Conservation (phyloP, 2,329 filamentous ascomycete species). For the Colletotrichum somersetense region DNA sequence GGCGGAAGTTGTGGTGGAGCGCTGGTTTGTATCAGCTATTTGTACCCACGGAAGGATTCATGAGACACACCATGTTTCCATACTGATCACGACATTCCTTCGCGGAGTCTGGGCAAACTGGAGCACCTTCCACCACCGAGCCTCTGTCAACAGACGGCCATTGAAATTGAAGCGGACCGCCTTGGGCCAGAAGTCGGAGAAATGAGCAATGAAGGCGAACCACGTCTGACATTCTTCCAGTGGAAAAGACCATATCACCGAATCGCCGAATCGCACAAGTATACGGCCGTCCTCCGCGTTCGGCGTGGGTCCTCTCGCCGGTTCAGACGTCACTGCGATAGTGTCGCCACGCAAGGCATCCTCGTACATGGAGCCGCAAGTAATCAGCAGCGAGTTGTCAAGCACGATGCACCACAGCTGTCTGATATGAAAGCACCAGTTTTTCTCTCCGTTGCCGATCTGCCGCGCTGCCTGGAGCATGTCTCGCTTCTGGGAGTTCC, state of each 20-base stretch:
- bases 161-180: constrained; percentile 53
- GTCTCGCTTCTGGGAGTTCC: constrained; percentile 55
- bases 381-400: constrained; percentile 57
- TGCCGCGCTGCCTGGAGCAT: constrained; percentile 62
- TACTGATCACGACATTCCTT: constrained; percentile 44
- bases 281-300: constrained; percentile 46
- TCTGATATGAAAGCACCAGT: constrained; percentile 60
- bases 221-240: constrained; percentile 57
- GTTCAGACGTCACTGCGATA: constrained; percentile 49
- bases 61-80: constrained; percentile 35
- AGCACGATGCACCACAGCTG: constrained; percentile 63
- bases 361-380: constrained; percentile 55
- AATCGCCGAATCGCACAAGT: constrained; percentile 51
- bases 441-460: constrained; percentile 50
- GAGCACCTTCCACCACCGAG: constrained; percentile 50
- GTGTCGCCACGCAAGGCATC: constrained; percentile 50
- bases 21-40: constrained; percentile 12
- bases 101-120: constrained; percentile 44
- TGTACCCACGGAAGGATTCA: no score
- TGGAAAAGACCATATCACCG: constrained; percentile 55
- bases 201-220: constrained; percentile 59
- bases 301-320: constrained; percentile 44
- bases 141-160: constrained; percentile 46
- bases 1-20: constrained; percentile 34
- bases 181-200: constrained; percentile 58